Evolutionary conservation across 169 alveolate genomes (phyloP).

Genomic region (Toxoplasma gondii): DNA sequence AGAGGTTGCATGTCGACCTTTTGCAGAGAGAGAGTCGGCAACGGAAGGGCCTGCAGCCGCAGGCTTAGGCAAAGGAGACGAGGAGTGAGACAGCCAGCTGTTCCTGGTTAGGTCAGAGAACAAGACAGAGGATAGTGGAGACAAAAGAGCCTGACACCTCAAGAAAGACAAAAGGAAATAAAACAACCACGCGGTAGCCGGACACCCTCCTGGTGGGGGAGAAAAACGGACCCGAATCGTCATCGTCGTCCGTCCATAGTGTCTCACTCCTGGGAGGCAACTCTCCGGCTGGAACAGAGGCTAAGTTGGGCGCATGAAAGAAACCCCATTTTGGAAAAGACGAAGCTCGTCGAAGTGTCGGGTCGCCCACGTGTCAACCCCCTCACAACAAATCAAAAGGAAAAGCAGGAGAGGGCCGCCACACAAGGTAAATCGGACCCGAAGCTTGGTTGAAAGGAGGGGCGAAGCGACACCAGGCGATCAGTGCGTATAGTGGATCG

Average conservation of each 20-base stretch:
- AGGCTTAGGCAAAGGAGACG: neutral
- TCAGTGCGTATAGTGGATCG: too few species aligned
- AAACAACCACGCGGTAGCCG: neutral
- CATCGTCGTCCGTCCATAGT: neutral
- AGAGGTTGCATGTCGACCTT: neutral
- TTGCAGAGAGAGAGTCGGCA: neutral
- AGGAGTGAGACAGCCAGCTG: neutral
- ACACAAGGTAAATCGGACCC: too few species aligned
- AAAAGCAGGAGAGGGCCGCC: too few species aligned
- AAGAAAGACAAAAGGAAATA: neutral
- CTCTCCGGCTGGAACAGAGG: too few species aligned
- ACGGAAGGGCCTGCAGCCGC: neutral
- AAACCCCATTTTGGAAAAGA: too few species aligned
- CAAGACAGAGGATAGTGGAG: neutral
- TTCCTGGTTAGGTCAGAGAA: neutral
- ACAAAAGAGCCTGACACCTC: neutral
- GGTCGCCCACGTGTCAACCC: too few species aligned
- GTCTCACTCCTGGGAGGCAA: neutral
- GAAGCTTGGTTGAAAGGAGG: too few species aligned
- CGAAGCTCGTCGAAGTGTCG: too few species aligned
- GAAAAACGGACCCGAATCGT: neutral
- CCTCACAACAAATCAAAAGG: too few species aligned
- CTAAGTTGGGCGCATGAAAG: too few species aligned
- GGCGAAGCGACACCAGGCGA: too few species aligned
- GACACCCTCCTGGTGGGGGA: neutral